Percentiles rank a stretch among this genome's conserved stretches.
Evolutionary conservation across 164 flowering plant genomes (phyloP).

Genomic region (grape (Vitis vinifera)): ASM3070453v1 NC_081810.1:6408001-6408500

Average conservation of each 20-base stretch:
- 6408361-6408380: too few species aligned
- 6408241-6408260: conserved; percentile 98
- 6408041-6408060: too few species aligned
- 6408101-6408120: neutral
- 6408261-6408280: conserved; percentile 87
- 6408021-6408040: too few species aligned
- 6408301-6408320: neutral
- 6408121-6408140: neutral
- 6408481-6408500: too few species aligned
- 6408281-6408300: neutral
- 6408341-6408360: neutral
- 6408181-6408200: conserved; percentile 73
- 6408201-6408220: conserved; percentile 94
- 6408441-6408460: too few species aligned
- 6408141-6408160: neutral
- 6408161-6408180: conserved; percentile 61
- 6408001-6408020: too few species aligned
- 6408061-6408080: too few species aligned
- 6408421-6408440: too few species aligned
- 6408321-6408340: neutral
- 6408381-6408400: too few species aligned
- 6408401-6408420: too few species aligned
- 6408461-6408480: too few species aligned
- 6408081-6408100: too few species aligned
- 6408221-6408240: conserved; percentile 87